A percentile compares a stretch with the other conserved stretches of the same genome.
Evolutionary conservation across 2,329 filamentous ascomycete genomes (phyloP).

Genomic region (Xylariaceae sp.): DNA sequence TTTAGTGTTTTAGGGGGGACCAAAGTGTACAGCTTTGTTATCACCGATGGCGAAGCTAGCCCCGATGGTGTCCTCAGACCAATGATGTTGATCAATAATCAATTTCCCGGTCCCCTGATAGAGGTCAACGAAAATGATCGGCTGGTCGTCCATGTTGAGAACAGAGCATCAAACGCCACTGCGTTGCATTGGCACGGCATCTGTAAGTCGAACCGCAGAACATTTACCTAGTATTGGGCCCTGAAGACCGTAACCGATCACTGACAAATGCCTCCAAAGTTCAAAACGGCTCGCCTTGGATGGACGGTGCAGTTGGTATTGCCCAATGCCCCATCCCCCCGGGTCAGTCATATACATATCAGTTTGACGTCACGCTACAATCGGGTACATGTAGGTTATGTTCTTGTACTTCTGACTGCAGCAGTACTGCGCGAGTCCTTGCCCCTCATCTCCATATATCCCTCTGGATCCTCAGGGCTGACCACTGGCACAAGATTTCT

Average conservation of each 20-base stretch:
- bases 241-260: no score
- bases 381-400: slow-evolving; percentile 35
- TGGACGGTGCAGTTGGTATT: slow-evolving; percentile 68
- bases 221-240: no score
- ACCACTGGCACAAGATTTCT: slow-evolving; percentile 31
- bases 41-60: slow-evolving; percentile 54
- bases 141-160: slow-evolving; percentile 64
- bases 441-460: neutral
- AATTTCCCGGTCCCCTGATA: slow-evolving; percentile 70
- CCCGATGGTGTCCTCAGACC: slow-evolving; percentile 56
- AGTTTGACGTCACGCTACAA: slow-evolving; percentile 57
- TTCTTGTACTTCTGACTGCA: neutral
- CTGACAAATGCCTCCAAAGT: slow-evolving; percentile 23
- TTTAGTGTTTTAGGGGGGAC: slow-evolving; percentile 44
- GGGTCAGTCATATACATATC: slow-evolving; percentile 60
- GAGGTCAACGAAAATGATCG: slow-evolving; percentile 71
- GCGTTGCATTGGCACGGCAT: slow-evolving; percentile 75
- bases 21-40: slow-evolving; percentile 58
- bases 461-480: slow-evolving; percentile 8
- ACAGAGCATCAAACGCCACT: slow-evolving; percentile 62
- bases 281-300: slow-evolving; percentile 69
- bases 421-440: neutral
- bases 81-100: slow-evolving; percentile 68
- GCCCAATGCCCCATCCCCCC: slow-evolving; percentile 66
- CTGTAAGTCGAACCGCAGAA: slow-evolving; percentile 28